phyloP scores from a whole-genome alignment of 2,329 filamentous ascomycete genomes.

The Salinomyces thailandicus region DNA sequence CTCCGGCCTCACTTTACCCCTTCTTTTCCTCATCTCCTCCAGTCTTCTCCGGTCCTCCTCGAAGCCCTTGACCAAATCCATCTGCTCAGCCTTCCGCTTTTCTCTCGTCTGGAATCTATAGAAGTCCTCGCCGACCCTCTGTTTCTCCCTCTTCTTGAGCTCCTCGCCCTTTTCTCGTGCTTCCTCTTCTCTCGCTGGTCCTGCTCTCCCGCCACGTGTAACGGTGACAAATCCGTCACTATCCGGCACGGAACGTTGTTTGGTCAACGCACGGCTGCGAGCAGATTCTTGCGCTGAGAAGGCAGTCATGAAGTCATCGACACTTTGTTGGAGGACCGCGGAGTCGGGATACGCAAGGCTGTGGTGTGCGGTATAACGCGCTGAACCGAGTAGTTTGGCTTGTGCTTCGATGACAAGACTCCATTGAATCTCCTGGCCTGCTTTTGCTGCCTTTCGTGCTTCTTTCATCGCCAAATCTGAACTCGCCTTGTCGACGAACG shows the following conservation, averaged over 20 bases:
- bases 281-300: conserved; percentile 60
- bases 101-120: conserved; percentile 78
- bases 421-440: conserved; percentile 56
- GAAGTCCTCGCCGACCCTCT: conserved; percentile 58
- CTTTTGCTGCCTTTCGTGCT: conserved; percentile 49
- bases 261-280: conserved; percentile 50
- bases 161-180: conserved; percentile 52
- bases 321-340: conserved; percentile 54
- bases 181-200: conserved; percentile 64
- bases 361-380: conserved; percentile 52
- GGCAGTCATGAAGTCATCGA: conserved; percentile 78
- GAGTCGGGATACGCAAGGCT: conserved; percentile 60
- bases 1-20: conserved; percentile 46
- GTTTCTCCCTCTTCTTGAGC: conserved; percentile 50
- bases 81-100: conserved; percentile 64
- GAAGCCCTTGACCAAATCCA: conserved; percentile 58
- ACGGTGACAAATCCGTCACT: conserved; percentile 95
- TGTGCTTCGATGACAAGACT: conserved; percentile 49
- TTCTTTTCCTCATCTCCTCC: conserved; percentile 57
- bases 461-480: conserved; percentile 68
- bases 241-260: conserved; percentile 68
- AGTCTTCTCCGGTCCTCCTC: conserved; percentile 67
- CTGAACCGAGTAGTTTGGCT: conserved; percentile 46
- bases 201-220: conserved; percentile 60
- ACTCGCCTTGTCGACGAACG: conserved; percentile 74